These are phyloP conservation scores for Naganishia sp. DNA, from an alignment of 1,284 basidiomycete species.

Conservation along the genomic window DNA sequence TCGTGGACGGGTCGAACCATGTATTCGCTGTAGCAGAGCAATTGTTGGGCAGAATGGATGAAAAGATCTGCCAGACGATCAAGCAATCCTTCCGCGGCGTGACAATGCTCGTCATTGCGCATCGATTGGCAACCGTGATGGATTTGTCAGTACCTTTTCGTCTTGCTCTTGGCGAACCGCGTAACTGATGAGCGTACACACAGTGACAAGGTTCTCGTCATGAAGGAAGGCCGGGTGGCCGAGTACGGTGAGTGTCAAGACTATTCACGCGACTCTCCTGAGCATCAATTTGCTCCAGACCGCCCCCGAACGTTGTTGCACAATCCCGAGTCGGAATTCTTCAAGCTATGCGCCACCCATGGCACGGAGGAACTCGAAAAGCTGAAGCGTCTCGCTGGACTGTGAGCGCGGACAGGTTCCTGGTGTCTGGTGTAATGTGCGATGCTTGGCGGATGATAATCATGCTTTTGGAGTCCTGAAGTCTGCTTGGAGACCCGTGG, in stretches of 20 bases:
- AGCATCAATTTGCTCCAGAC: not conserved
- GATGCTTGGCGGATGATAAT: no score
- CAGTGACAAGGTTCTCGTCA: slow-evolving; percentile 57
- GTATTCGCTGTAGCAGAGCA: slow-evolving; percentile 1
- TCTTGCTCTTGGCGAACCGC: no score
- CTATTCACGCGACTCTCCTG: no score
- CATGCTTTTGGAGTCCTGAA: no score
- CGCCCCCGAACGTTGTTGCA: slow-evolving; percentile 4
- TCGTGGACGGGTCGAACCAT: not conserved
- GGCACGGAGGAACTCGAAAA: slow-evolving; percentile 6
- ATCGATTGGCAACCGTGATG: slow-evolving; percentile 63
- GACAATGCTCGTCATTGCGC: slow-evolving; percentile 72
- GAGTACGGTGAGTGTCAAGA: slow-evolving; percentile 4
- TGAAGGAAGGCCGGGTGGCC: slow-evolving; percentile 54
- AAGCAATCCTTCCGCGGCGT: slow-evolving; percentile 64
- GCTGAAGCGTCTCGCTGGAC: slow-evolving; percentile 7
- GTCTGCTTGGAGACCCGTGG: no score
- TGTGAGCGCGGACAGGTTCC: no score
- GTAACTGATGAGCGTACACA: no score
- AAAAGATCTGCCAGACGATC: slow-evolving; percentile 73
- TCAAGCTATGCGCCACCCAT: slow-evolving; percentile 12
- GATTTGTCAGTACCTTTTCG: slow-evolving; percentile 8
- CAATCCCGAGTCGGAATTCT: slow-evolving; percentile 12
- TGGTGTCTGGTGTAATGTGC: no score
- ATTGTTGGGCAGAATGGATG: slow-evolving; percentile 61